Base-by-base conservation (phyloP, 257 asterid species). In the Parsonsia alboflavescens region DNA sequence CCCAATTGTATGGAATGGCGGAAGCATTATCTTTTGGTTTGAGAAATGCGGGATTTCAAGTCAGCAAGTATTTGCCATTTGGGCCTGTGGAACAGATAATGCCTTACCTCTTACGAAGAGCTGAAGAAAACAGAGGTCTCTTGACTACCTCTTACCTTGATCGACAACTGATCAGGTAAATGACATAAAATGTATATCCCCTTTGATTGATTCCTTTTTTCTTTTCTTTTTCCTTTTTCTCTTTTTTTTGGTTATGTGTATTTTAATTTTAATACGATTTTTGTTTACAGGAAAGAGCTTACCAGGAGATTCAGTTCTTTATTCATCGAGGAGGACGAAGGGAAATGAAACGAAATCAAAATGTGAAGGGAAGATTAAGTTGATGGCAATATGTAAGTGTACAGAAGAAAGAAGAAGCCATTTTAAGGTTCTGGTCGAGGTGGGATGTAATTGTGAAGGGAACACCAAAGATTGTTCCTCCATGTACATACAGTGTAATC, bases 1-100 rank as follows among this genome's bases (percentile, higher is more conserved):
- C 97, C 7, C 99, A 92, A 78, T 91, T 95, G 0, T 92, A 92
- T 65, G 98, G 96, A 68, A 95, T 95, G 99, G 86, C 98, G 0
- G 99, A 95, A 1, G 78, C 86, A 0, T 83, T 95, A 6, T 84
- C 99, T 0, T 89, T 81, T 48, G 92, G 94, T 6, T 61, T 95
- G 85, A 76, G 80, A 70, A 89, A 87, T 52, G 98, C 86, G 1
- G 99, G 98, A 19, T 90, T 85, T 54, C 78, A 84, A 21, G 97
- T 93, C 0, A 91, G 96, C 81, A 93, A 93, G 63, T 95, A 95
- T 50, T 57, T 89, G 84, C 98, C 98, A 12, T 92, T 87, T 73
- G 99, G 99, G 15, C 97, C 96, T 0, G 89, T 95, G 0, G 98
- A 89, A 41, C 91, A 90, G 75, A 86, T 92, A 19, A 95, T 92